Percentiles rank a stretch among this genome's conserved stretches.
phyloP scores from a whole-genome alignment of 2,329 filamentous ascomycete genomes.

The Dactylellina drechsleri region DNA sequence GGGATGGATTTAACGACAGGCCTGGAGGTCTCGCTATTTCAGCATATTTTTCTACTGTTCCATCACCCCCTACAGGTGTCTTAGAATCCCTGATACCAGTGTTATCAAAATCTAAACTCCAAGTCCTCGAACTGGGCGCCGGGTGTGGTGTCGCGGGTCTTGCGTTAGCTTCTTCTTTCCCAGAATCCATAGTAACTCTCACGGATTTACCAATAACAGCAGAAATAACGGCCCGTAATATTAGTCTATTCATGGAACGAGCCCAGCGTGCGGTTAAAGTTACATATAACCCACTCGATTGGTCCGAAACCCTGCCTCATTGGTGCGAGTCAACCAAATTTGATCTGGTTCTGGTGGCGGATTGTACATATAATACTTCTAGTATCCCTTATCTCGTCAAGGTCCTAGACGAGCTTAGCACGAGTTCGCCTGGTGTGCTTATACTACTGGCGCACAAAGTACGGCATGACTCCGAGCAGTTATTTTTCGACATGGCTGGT shows the following conservation, averaged over 20 bases:
- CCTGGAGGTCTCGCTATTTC: conserved; percentile 62
- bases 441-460: conserved; percentile 74
- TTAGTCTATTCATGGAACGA: conserved; percentile 62
- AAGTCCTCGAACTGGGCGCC: conserved; percentile 72
- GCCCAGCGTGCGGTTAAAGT: conserved; percentile 57
- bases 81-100: conserved; percentile 44
- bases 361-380: conserved; percentile 79
- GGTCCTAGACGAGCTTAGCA: conserved; percentile 67
- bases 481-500: conserved; percentile 73
- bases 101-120: conserved; percentile 59
- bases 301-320: conserved; percentile 68
- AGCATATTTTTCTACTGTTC: conserved; percentile 59
- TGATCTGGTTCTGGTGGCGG: conserved; percentile 73
- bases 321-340: conserved; percentile 62
- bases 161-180: conserved; percentile 68
- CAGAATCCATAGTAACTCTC: conserved; percentile 68
- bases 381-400: conserved; percentile 72
- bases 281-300: conserved; percentile 68
- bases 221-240: conserved; percentile 70
- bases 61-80: conserved; percentile 17
- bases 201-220: conserved; percentile 74
- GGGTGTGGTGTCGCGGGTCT: conserved; percentile 75
- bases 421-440: conserved; percentile 65
- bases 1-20: conserved; percentile 57
- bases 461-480: conserved; percentile 72